A percentile compares a stretch with the other conserved stretches of the same genome.
Conservation (phyloP, 164 flowering plant species). For the grape (Vitis vinifera) region ASM3070453v1 NC_081820.1:2300001-2300500, state of each 20-base stretch:
- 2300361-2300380: constrained; percentile 96
- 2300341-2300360: constrained; percentile 99
- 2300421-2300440: constrained; percentile 96
- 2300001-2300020: too few relatives aligned
- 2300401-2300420: constrained; percentile 97
- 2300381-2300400: constrained; percentile 95
- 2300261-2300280: constrained; percentile 98
- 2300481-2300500: background rate
- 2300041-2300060: too few relatives aligned
- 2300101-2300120: too few relatives aligned
- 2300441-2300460: constrained; percentile 66
- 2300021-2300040: too few relatives aligned
- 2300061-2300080: too few relatives aligned
- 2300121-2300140: background rate
- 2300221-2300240: too few relatives aligned
- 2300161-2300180: too few relatives aligned
- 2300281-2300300: constrained; percentile 94
- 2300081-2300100: too few relatives aligned
- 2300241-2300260: background rate
- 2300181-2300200: too few relatives aligned
- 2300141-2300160: too few relatives aligned
- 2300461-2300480: background rate
- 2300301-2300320: constrained; percentile 98
- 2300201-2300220: too few relatives aligned
- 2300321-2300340: constrained; percentile 93